phyloP scores from a whole-genome alignment of 2,329 filamentous ascomycete species.

The Decorospora gaudefroyi region DNA sequence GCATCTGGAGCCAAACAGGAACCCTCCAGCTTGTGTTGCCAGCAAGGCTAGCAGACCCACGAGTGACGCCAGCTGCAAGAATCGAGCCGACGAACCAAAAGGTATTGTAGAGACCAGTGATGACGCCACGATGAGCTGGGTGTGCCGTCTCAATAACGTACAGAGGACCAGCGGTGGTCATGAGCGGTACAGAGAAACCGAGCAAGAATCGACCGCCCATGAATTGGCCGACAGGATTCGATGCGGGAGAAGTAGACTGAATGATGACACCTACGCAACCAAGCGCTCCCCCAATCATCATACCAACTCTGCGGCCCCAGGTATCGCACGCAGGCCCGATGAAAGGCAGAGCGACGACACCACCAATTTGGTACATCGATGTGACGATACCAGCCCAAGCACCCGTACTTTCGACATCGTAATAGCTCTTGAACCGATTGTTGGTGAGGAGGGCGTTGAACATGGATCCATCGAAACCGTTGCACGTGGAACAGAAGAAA shows the following conservation, averaged over 20 bases:
- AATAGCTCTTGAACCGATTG: conserved; percentile 51
- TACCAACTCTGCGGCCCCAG: conserved; percentile 51
- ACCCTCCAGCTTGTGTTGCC: conserved; percentile 30
- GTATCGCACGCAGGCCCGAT: conserved; percentile 54
- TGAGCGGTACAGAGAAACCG: conserved; percentile 63
- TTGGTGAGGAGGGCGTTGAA: conserved; percentile 58
- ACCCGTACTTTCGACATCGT: conserved; percentile 49
- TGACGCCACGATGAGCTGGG: conserved; percentile 60
- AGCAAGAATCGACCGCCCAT: conserved; percentile 63
- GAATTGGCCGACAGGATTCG: conserved; percentile 53
- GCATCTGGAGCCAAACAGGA: conserved; percentile 35
- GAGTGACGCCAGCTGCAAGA: conserved; percentile 33
- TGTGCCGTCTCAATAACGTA: conserved; percentile 65
- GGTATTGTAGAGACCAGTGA: conserved; percentile 52
- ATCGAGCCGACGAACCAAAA: conserved; percentile 51
- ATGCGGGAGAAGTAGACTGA: conserved; percentile 52
- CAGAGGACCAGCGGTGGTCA: conserved; percentile 60
- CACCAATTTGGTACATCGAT: conserved; percentile 56
- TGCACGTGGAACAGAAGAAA: conserved; percentile 58
- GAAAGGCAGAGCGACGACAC: conserved; percentile 53
- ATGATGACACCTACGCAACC: conserved; percentile 57
- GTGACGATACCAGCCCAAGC: conserved; percentile 53
- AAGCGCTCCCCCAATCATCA: conserved; percentile 58
- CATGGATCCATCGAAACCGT: conserved; percentile 63
- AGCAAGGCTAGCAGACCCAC: conserved; percentile 24